Percentiles rank a stretch among this genome's conserved stretches.
These are phyloP conservation scores for Macrotyloma uniflorum DNA, from an alignment of 306 rosid genomes.

Conservation along the genomic window DNA sequence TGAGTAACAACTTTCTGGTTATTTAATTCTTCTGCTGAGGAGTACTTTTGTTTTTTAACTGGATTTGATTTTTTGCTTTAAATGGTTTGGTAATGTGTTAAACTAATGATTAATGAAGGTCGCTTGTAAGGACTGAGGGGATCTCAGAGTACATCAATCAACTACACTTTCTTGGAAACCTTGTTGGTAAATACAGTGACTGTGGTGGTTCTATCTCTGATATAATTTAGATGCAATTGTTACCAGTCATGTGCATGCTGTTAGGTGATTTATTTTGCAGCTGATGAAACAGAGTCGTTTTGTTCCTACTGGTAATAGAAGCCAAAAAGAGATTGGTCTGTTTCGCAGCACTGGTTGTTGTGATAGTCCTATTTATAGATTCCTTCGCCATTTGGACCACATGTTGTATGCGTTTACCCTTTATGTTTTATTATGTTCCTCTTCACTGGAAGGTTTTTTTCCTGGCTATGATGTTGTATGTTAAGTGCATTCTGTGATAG, in stretches of 20 bases:
- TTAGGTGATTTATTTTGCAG: background rate
- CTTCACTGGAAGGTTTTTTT: background rate
- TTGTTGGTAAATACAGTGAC: background rate
- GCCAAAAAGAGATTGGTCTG: background rate
- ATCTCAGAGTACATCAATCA: background rate
- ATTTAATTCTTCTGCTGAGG: background rate
- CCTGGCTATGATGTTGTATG: background rate
- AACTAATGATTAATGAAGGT: background rate
- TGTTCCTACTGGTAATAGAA: background rate
- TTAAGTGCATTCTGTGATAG: background rate
- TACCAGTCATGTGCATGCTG: background rate
- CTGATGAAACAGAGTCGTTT: background rate
- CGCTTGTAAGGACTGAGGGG: background rate
- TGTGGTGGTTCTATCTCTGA: background rate
- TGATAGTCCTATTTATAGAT: background rate
- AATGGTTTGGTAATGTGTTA: background rate
- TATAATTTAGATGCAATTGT: background rate
- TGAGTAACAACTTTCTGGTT: background rate
- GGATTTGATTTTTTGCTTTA: background rate
- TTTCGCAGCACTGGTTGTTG: background rate
- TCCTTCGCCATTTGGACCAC: background rate
- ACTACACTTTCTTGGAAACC: background rate
- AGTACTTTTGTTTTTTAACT: background rate
- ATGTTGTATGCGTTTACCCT: background rate
- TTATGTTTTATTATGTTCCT: background rate